Conservation (phyloP, 129 eudicot genomes). For the Helianthus annuus region HanXRQr2.0-SUNRISE NC_035447.2:9003373-9003872, state of each 20-base stretch:
- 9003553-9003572: neutral
- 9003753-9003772: constrained; percentile 89
- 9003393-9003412: neutral
- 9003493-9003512: neutral
- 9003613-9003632: neutral
- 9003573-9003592: neutral
- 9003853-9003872: neutral
- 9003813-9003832: neutral
- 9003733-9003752: constrained; percentile 77
- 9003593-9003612: neutral
- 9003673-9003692: constrained; percentile 9
- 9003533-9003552: neutral
- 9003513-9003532: constrained; percentile 1
- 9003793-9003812: neutral
- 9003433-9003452: neutral
- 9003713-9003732: constrained; percentile 58
- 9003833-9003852: neutral
- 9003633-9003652: neutral
- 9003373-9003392: neutral
- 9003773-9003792: constrained; percentile 63
- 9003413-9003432: neutral
- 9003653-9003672: constrained; percentile 13
- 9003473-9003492: neutral
- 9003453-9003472: neutral
- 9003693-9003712: constrained; percentile 8